A percentile compares a stretch with the other conserved stretches of the same genome.
Evolutionary conservation across 768 basidiomycete species (phyloP).

Genomic region (Collybiopsis confluens): DNA sequence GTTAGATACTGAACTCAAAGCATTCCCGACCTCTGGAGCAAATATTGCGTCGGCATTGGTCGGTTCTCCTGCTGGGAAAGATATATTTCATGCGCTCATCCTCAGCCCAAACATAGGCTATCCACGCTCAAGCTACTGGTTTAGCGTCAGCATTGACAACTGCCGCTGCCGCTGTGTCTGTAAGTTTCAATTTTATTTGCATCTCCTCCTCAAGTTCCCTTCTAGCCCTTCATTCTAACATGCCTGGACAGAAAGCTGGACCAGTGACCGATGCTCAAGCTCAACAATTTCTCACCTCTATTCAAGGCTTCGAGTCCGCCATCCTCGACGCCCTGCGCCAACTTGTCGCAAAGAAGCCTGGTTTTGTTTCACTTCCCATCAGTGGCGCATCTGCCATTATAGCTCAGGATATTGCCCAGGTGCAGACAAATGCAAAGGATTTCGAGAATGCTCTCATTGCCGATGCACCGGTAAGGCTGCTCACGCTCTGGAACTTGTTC

Average conservation of each 20-base stretch:
- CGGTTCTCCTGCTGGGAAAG: background rate
- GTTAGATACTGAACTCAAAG: slow-evolving; percentile 25
- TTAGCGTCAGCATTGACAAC: slow-evolving; percentile 18
- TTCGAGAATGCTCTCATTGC: slow-evolving; percentile 21
- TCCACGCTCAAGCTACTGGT: slow-evolving; percentile 20
- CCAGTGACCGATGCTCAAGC: slow-evolving; percentile 24
- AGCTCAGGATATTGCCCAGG: slow-evolving; percentile 21
- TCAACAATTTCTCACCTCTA: slow-evolving; percentile 15
- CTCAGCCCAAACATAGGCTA: slow-evolving; percentile 15
- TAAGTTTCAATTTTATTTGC: slow-evolving; percentile 9
- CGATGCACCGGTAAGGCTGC: no score
- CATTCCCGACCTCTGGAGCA: slow-evolving; percentile 20
- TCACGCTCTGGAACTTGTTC: no score
- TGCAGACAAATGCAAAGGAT: slow-evolving; percentile 16
- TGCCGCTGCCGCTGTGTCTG: slow-evolving; percentile 23
- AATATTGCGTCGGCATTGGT: slow-evolving; percentile 2
- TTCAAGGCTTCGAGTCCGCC: slow-evolving; percentile 22
- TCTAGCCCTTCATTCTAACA: background rate
- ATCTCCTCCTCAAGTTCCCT: background rate
- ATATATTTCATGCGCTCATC: background rate
- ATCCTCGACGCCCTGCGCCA: slow-evolving; percentile 18
- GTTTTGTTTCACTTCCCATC: slow-evolving; percentile 24
- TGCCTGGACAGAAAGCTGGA: slow-evolving; percentile 17
- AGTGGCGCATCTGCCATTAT: slow-evolving; percentile 26
- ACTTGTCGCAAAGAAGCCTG: slow-evolving; percentile 22